Evolutionary conservation across 2,329 filamentous ascomycete genomes (phyloP), one percentile per base, ranked within the genome.

Genomic region (Sarocladium kiliense): DNA sequence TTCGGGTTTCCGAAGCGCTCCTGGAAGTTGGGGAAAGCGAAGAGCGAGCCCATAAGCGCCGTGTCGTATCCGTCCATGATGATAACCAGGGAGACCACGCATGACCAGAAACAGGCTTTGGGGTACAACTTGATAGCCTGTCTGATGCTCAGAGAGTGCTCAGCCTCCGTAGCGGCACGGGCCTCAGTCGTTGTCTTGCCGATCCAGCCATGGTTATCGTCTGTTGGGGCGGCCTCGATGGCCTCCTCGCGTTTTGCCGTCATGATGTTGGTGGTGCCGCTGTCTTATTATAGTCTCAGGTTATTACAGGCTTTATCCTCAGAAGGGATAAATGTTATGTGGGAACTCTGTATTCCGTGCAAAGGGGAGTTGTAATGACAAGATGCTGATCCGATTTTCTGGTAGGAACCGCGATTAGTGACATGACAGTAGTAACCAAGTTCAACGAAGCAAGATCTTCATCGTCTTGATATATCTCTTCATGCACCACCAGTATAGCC

Each of bases 11-110:
- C 65, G 37, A 63, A 68, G 25, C 63, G 59, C 2, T 60, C 57
- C 41, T 62, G 60, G 27, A 73, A 73, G 3, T 65, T 60, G 1
- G 68, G 69, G 53, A 65, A 68, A 18, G 60, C 66, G 56, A 66
- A 69, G 23, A 70, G 64, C 53, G 63, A 67, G 53, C 62, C 62
- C 42, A 72, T 66, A 5, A 68, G 45, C 12, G 19, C 41, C 36
- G 42, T 56, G 30, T 56, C 55, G 49, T 30, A 56, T 18, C 55
- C 55, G 23, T 56, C 55, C 55, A 56, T 56, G 49, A 56, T 32
- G 39, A 56, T 34, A 21, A 50, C 55, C 2, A 34, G 3, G 10
- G 55, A 56, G 25, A 71, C 58, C 19, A 66, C 58, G 21, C 66
- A 54, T 2, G 65, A 67, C 67, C 66, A 70, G 32, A 61, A 60